These are phyloP conservation scores for Tylopilus subfusipes DNA, from an alignment of 768 basidiomycete species.

Conservation along the genomic window DNA sequence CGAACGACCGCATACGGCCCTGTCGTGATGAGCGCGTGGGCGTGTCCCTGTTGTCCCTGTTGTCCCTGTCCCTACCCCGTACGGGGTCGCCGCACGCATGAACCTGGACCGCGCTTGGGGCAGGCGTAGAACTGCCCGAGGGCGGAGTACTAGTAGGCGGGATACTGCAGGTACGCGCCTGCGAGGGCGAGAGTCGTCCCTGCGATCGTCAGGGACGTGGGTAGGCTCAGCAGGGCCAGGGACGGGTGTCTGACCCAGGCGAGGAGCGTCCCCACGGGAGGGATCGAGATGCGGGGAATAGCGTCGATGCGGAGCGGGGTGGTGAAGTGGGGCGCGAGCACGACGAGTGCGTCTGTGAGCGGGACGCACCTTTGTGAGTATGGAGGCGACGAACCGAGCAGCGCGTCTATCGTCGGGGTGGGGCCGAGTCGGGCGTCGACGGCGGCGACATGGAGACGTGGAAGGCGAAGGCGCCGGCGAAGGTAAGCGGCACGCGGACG, in stretches of 20 bases:
- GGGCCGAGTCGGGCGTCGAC: background rate
- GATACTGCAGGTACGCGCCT: conserved; percentile 41
- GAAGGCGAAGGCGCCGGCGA: conserved; percentile 41
- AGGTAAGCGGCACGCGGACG: conserved; percentile 41
- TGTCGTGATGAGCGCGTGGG: conserved; percentile 25
- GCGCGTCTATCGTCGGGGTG: conserved; percentile 26
- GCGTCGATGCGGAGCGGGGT: too few species aligned
- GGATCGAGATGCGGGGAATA: background rate
- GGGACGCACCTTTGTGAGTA: conserved; percentile 19
- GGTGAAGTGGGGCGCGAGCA: conserved; percentile 10
- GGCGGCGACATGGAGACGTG: conserved; percentile 46
- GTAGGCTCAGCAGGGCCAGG: background rate
- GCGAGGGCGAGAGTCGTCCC: conserved; percentile 38
- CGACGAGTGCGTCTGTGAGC: conserved; percentile 4
- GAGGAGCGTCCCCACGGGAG: background rate
- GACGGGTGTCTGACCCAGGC: conserved; percentile 1
- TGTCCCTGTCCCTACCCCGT: too few species aligned
- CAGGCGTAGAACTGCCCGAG: conserved; percentile 26
- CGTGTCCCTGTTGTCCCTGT: background rate
- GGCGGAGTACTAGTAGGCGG: conserved; percentile 26
- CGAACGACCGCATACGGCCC: conserved; percentile 29
- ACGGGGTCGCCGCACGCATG: too few species aligned
- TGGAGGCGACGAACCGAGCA: conserved; percentile 4
- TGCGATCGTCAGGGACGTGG: conserved; percentile 17
- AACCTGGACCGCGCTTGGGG: conserved; percentile 2